A percentile compares a stretch with the other conserved stretches of the same genome.
These are phyloP conservation scores for Saccharomycopsis schoenii DNA, from an alignment of 805 yeast species.

Conservation along the genomic window DNA sequence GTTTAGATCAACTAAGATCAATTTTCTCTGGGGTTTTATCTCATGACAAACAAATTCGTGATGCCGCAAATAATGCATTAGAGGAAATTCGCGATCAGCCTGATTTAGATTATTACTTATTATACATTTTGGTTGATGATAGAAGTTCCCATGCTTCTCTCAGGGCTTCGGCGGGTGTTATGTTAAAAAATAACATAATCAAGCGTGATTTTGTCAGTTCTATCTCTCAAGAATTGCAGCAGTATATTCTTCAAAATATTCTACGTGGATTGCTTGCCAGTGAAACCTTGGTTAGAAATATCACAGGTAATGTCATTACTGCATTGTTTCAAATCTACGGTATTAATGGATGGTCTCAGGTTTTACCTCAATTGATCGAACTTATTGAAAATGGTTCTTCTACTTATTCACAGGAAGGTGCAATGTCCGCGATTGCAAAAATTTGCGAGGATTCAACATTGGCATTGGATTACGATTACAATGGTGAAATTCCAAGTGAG, in stretches of 20 bases:
- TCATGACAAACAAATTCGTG: conserved; percentile 41
- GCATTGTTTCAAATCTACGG: conserved; percentile 64
- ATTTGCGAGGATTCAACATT: conserved; percentile 82
- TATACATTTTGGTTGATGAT: conserved; percentile 54
- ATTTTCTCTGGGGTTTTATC: conserved; percentile 70
- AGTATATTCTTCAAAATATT: conserved; percentile 29
- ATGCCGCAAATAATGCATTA: conserved; percentile 63
- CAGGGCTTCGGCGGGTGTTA: conserved; percentile 83
- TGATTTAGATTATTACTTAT: conserved; percentile 73
- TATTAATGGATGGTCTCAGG: conserved; percentile 60
- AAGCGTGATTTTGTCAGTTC: conserved; percentile 24
- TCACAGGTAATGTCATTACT: conserved; percentile 86
- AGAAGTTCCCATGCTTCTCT: conserved; percentile 40
- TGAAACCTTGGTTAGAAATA: conserved; percentile 62
- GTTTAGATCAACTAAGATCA: conserved; percentile 9
- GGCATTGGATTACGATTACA: conserved; percentile 53
- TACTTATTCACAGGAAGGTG: conserved; percentile 50
- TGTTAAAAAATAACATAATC: conserved; percentile 67
- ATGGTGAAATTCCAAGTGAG: conserved; percentile 58
- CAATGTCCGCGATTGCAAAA: conserved; percentile 72
- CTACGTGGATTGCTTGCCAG: conserved; percentile 41
- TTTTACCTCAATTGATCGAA: conserved; percentile 58
- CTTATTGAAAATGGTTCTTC: conserved; percentile 41
- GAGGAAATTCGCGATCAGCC: conserved; percentile 59
- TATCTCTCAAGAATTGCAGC: conserved; percentile 25